phyloP scores from a whole-genome alignment of 169 alveolate genomes.

The Toxoplasma gondii region DNA sequence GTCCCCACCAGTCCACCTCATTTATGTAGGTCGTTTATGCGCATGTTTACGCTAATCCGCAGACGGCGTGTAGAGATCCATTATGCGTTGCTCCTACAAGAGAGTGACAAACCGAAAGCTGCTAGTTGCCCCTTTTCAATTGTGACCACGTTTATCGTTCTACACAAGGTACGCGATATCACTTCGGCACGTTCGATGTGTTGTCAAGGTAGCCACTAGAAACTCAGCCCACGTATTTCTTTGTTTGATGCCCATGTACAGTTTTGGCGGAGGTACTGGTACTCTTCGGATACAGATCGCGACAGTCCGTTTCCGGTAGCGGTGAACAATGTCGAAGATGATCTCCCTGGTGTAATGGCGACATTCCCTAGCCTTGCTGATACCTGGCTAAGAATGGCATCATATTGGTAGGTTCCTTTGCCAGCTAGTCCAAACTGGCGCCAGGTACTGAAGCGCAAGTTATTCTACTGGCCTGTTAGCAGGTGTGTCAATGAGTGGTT shows the following conservation, averaged over 20 bases:
- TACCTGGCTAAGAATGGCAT: slow-evolving; percentile 51
- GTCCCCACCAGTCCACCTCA: background rate
- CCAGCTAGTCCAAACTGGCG: background rate
- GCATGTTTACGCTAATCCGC: too few species aligned
- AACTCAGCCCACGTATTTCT: too few species aligned
- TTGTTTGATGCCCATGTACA: background rate
- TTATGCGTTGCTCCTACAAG: too few species aligned
- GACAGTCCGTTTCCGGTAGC: slow-evolving; percentile 41
- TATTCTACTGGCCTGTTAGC: background rate
- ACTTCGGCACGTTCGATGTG: too few species aligned
- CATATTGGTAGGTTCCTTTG: slow-evolving; percentile 50
- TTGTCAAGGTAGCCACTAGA: too few species aligned
- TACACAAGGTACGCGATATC: too few species aligned
- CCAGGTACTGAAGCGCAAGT: background rate
- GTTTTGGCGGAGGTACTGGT: slow-evolving; percentile 68
- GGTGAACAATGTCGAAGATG: slow-evolving; percentile 4
- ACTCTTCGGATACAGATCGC: slow-evolving; percentile 54
- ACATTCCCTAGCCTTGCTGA: slow-evolving; percentile 44
- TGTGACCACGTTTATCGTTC: too few species aligned
- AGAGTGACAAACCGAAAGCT: too few species aligned
- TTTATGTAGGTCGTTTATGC: background rate
- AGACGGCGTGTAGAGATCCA: too few species aligned
- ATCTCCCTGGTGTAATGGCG: slow-evolving; percentile 31
- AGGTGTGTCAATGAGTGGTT: too few species aligned
- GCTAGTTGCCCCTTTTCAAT: too few species aligned